Percentiles rank a stretch among this genome's conserved stretches.
phyloP scores from a whole-genome alignment of 768 basidiomycete species.

The Tulasnella sp. region DNA sequence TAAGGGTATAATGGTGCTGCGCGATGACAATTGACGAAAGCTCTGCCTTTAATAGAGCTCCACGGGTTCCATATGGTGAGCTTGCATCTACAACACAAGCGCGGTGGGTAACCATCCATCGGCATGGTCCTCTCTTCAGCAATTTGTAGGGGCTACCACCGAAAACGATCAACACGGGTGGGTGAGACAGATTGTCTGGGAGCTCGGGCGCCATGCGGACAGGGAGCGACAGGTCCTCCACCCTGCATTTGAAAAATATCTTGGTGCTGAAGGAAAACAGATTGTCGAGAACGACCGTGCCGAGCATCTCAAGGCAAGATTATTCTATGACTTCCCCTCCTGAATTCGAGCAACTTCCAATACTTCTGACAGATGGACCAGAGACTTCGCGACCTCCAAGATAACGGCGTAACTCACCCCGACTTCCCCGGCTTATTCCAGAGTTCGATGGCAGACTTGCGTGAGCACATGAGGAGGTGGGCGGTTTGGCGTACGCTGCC shows the following conservation, averaged over 20 bases:
- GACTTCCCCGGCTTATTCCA: slow-evolving; percentile 32
- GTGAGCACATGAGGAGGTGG: slow-evolving; percentile 37
- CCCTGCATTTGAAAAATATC: slow-evolving; percentile 51
- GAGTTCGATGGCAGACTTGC: slow-evolving; percentile 12
- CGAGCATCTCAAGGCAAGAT: slow-evolving; percentile 45
- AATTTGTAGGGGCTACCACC: not conserved
- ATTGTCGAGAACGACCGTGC: slow-evolving; percentile 49
- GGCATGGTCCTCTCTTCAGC: not conserved
- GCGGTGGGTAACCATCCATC: not conserved
- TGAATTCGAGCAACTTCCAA: not conserved
- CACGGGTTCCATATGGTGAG: slow-evolving; percentile 12
- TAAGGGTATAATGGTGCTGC: not conserved
- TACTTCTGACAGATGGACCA: slow-evolving; percentile 34
- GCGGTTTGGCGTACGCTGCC: slow-evolving; percentile 27
- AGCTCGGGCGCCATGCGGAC: slow-evolving; percentile 40
- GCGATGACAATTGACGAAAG: not conserved
- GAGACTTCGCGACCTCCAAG: slow-evolving; percentile 42
- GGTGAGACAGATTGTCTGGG: slow-evolving; percentile 52
- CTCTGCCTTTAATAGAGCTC: slow-evolving; percentile 2
- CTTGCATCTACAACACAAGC: not conserved
- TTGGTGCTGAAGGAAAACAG: slow-evolving; percentile 44
- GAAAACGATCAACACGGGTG: slow-evolving; percentile 37
- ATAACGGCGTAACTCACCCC: slow-evolving; percentile 29
- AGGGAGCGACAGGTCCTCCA: slow-evolving; percentile 59
- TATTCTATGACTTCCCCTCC: not conserved